phyloP scores from a whole-genome alignment of 1,139 yeast genomes.

The Candida labiduridarum region DNA sequence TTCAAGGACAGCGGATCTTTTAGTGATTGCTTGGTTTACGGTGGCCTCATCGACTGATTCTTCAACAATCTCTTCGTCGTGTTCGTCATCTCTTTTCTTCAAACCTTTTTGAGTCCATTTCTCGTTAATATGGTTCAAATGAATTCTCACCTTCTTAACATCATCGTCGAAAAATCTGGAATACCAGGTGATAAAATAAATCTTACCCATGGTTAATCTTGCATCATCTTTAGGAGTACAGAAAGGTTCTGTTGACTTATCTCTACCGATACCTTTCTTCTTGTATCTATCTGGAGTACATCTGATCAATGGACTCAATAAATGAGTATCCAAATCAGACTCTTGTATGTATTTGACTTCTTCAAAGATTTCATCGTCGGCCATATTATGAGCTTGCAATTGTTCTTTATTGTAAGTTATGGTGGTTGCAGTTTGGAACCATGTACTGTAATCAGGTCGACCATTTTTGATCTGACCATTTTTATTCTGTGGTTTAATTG shows the following conservation, averaged over 20 bases:
- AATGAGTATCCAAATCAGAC: constrained; percentile 61
- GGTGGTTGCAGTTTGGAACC: constrained; percentile 72
- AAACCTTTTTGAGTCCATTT: constrained; percentile 55
- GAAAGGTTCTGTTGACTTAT: constrained; percentile 66
- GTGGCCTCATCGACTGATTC: not conserved
- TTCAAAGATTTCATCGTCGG: constrained; percentile 53
- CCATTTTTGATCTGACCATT: constrained; percentile 68
- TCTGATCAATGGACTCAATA: constrained; percentile 75
- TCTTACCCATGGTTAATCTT: constrained; percentile 55
- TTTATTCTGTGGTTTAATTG: constrained; percentile 72
- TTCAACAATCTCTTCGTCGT: not conserved
- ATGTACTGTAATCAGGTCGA: constrained; percentile 74
- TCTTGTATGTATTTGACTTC: constrained; percentile 62
- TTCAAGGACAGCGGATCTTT: constrained; percentile 41
- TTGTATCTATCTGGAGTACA: constrained; percentile 80
- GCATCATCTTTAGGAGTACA: constrained; percentile 74
- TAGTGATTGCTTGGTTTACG: constrained; percentile 12
- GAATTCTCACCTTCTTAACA: constrained; percentile 63
- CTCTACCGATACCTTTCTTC: constrained; percentile 64
- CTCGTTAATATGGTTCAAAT: constrained; percentile 66
- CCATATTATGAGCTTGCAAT: constrained; percentile 71
- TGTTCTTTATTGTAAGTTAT: constrained; percentile 57
- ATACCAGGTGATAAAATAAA: constrained; percentile 83
- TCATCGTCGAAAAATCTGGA: constrained; percentile 55
- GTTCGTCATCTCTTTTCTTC: constrained; percentile 37